Conservation (phyloP, 164 flowering plant genomes). For the Dillenia turbinata region DNA sequence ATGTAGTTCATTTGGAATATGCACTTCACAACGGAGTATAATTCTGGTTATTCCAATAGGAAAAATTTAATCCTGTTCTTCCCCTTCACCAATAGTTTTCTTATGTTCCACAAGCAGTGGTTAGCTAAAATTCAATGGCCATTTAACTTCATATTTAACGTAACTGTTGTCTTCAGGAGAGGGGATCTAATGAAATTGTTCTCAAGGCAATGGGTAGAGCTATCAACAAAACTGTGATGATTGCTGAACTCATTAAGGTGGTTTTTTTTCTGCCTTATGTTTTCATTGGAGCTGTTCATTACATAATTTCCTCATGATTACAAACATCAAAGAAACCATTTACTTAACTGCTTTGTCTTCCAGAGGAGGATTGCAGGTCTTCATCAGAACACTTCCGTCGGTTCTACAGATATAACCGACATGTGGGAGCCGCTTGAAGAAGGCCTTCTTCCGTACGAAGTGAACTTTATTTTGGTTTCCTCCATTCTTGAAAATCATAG, state of each 20-base stretch:
- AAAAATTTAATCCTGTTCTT: too few relatives aligned
- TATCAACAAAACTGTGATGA: conserved; percentile 67
- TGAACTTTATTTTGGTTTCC: neutral
- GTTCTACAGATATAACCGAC: conserved; percentile 67
- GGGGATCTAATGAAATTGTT: conserved; percentile 48
- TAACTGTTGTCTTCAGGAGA: conserved; percentile 32
- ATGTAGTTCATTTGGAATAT: too few relatives aligned
- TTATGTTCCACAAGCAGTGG: too few relatives aligned
- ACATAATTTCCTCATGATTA: too few relatives aligned
- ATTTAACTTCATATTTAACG: neutral
- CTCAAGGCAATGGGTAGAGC: conserved; percentile 72
- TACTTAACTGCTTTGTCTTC: neutral
- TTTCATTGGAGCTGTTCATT: neutral
- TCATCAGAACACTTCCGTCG: conserved; percentile 55
- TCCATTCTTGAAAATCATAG: too few relatives aligned
- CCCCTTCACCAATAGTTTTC: too few relatives aligned
- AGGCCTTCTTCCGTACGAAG: conserved; percentile 66
- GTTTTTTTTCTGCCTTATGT: neutral
- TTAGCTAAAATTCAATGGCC: too few relatives aligned
- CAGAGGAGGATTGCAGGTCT: conserved; percentile 70
- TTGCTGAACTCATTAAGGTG: conserved; percentile 58
- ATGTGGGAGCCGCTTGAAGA: conserved; percentile 74
- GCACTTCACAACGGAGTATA: too few relatives aligned
- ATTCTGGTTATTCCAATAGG: too few relatives aligned
- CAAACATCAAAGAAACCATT: too few relatives aligned